phyloP scores from a whole-genome alignment of 305 asterid species.

The Ilex paraguariensis region DNA sequence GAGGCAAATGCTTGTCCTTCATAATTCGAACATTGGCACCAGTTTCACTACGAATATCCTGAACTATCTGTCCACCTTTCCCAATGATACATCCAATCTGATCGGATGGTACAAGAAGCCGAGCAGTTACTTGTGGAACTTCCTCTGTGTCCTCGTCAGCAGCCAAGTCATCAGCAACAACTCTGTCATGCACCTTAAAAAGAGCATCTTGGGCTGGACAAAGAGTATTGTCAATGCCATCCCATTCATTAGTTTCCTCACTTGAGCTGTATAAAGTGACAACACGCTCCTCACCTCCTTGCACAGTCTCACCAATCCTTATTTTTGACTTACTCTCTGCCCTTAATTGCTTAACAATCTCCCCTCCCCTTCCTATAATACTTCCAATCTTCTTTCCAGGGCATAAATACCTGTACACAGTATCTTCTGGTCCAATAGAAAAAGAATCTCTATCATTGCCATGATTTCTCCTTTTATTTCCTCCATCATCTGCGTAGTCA shows the following conservation, averaged over 20 bases:
- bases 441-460: constrained; percentile 61
- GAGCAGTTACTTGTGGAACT: constrained; percentile 50
- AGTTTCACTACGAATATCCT: constrained; percentile 69
- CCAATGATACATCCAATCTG: constrained; percentile 94
- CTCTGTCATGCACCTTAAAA: constrained; percentile 80
- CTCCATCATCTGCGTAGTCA: constrained; percentile 57
- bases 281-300: constrained; percentile 78
- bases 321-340: constrained; percentile 80
- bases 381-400: constrained; percentile 90
- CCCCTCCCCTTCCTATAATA: constrained; percentile 94
- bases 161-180: constrained; percentile 56
- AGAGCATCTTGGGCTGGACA: constrained; percentile 96
- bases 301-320: constrained; percentile 88
- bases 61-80: constrained; percentile 93
- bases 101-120: constrained; percentile 87
- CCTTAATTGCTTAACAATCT: constrained; percentile 90
- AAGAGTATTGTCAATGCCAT: constrained; percentile 42
- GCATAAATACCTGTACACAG: constrained; percentile 80
- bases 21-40: constrained; percentile 91
- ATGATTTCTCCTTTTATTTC: constrained; percentile 67
- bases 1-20: constrained; percentile 79
- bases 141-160: constrained; percentile 57
- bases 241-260: constrained; percentile 75
- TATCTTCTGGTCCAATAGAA: constrained; percentile 65
- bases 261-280: constrained; percentile 73